Conservation (phyloP, 2,329 filamentous ascomycete species). For the Botrytis fragariae region DNA sequence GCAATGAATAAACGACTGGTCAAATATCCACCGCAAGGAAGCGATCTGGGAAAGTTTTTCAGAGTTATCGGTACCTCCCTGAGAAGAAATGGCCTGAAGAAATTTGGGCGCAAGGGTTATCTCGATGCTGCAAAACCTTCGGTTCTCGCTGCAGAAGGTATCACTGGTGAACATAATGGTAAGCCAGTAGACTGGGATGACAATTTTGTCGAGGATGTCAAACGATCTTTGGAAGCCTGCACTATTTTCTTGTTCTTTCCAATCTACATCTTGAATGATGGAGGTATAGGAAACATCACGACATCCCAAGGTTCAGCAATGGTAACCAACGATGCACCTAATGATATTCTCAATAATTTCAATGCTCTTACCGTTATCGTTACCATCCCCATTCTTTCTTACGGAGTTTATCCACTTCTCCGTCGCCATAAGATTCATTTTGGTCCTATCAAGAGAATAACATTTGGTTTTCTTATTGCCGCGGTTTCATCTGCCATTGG, state of each 20-base stretch:
- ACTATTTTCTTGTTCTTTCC: constrained; percentile 61
- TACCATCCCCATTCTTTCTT: constrained; percentile 69
- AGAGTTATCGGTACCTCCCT: constrained; percentile 43
- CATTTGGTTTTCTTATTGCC: constrained; percentile 65
- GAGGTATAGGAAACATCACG: constrained; percentile 49
- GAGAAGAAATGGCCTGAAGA: constrained; percentile 59
- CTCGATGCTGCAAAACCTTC: constrained; percentile 70
- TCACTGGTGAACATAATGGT: constrained; percentile 8
- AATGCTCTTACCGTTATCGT: constrained; percentile 73
- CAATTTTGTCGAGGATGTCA: constrained; percentile 75
- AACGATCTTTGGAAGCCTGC: constrained; percentile 66
- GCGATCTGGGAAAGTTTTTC: constrained; percentile 46
- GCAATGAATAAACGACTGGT: constrained; percentile 39
- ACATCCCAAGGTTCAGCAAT: constrained; percentile 58
- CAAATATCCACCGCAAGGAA: constrained; percentile 47
- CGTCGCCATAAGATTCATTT: constrained; percentile 62
- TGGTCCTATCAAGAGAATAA: constrained; percentile 73
- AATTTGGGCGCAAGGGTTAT: constrained; percentile 47
- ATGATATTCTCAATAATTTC: constrained; percentile 74
- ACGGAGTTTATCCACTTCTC: constrained; percentile 64
- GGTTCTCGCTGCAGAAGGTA: constrained; percentile 55
- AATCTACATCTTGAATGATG: constrained; percentile 41
- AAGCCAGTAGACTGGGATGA: constrained; percentile 72
- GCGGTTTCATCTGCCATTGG: constrained; percentile 57
- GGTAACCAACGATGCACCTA: constrained; percentile 68